These are phyloP conservation scores for Mortierella claussenii DNA, from an alignment of 192 early-diverging fungal genomes.

Conservation along the genomic window DNA sequence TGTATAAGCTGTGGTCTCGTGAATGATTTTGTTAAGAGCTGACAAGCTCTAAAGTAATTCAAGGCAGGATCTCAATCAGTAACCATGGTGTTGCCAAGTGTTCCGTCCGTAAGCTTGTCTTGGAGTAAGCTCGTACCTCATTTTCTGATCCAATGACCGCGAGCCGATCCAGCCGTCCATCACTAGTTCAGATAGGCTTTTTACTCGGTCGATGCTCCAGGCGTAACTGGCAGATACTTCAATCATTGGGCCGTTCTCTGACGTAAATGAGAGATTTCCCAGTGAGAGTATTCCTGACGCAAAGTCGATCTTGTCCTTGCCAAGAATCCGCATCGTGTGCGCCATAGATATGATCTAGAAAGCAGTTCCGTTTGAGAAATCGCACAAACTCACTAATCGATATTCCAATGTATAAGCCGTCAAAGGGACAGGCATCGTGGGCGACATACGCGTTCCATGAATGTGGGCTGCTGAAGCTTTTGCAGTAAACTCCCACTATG, in stretches of 20 bases:
- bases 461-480: not conserved
- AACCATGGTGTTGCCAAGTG: not conserved
- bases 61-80: not conserved
- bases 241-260: not conserved
- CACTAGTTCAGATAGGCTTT: not conserved
- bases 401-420: not conserved
- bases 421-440: too few species aligned
- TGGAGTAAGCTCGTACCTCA: conserved; percentile 3
- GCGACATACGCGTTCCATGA: conserved; percentile 18
- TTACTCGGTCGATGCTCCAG: conserved; percentile 6
- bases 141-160: not conserved
- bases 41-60: conserved; percentile 1
- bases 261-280: not conserved
- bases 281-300: not conserved
- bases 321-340: not conserved
- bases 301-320: not conserved
- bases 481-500: not conserved
- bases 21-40: not conserved
- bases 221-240: not conserved
- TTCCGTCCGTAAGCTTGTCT: not conserved
- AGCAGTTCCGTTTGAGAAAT: not conserved
- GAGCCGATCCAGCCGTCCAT: not conserved
- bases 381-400: too few species aligned
- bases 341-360: not conserved
- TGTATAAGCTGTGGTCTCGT: not conserved